Conservation (phyloP, 2,329 filamentous ascomycete species). For the Fusarium aywerte region DNA sequence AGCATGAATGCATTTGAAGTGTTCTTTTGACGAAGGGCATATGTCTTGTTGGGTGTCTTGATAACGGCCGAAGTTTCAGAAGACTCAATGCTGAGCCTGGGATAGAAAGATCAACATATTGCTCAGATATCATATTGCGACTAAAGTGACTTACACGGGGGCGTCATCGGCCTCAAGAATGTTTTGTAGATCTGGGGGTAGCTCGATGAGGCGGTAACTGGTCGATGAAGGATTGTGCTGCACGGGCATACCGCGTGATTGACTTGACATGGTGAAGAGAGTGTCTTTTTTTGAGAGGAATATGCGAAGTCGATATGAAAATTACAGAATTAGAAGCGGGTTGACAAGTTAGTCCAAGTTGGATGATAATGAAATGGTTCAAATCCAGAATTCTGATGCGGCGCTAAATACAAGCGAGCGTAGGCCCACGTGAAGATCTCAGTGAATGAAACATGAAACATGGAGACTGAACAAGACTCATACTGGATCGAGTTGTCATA, state of each 20-base stretch:
- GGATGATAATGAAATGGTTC: constrained; percentile 1
- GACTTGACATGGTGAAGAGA: constrained; percentile 56
- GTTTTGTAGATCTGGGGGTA: constrained; percentile 67
- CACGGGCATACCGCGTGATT: constrained; percentile 62
- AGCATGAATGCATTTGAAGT: constrained; percentile 74
- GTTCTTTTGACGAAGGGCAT: constrained; percentile 72
- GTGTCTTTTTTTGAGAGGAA: not conserved
- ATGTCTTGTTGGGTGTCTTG: constrained; percentile 62
- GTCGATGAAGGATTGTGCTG: constrained; percentile 59
- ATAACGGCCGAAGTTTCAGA: constrained; percentile 63
- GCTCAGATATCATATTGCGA: not conserved
- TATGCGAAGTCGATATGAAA: not conserved
- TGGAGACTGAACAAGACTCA: not conserved
- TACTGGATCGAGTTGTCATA: not conserved
- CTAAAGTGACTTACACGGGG: constrained; percentile 58
- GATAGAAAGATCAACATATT: not conserved
- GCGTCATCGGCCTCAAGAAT: constrained; percentile 65
- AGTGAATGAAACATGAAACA: not conserved
- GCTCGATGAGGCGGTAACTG: constrained; percentile 70
- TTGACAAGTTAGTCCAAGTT: not conserved
- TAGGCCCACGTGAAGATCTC: constrained; percentile 16
- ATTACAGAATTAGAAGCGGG: not conserved
- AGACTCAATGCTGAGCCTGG: constrained; percentile 61
- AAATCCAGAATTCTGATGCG: not conserved
- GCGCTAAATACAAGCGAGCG: constrained; percentile 13